Evolutionary conservation across 305 asterid species (phyloP).

Genomic region (Fraxinus greggii): DNA sequence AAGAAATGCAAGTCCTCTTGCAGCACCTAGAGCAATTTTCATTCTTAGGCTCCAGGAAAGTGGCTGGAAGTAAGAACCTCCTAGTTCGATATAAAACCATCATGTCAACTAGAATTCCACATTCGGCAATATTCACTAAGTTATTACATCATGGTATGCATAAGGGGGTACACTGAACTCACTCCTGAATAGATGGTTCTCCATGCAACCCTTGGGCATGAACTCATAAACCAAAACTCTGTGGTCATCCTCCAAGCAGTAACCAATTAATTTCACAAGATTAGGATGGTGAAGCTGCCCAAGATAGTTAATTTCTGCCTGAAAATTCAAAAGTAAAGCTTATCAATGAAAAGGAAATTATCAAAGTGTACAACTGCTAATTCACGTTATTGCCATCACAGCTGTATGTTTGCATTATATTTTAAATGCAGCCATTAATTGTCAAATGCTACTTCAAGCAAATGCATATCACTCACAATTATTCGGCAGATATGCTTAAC

Average conservation of each 20-base stretch:
- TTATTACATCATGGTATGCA: neutral
- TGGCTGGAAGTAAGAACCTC: slow-evolving; percentile 79
- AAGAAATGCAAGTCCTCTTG: slow-evolving; percentile 91
- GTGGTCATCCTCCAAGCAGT: slow-evolving; percentile 91
- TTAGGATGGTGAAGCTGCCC: slow-evolving; percentile 83
- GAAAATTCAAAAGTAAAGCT: slow-evolving; percentile 18
- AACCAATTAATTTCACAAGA: slow-evolving; percentile 82
- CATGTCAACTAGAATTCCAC: slow-evolving; percentile 10
- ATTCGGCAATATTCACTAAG: neutral
- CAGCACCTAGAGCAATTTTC: slow-evolving; percentile 90
- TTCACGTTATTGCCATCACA: neutral
- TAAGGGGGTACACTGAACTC: slow-evolving; percentile 32
- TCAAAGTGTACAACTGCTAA: neutral
- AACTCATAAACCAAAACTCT: slow-evolving; percentile 83
- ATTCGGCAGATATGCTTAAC: neutral
- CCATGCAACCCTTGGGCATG: slow-evolving; percentile 98
- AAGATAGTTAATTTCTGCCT: slow-evolving; percentile 93
- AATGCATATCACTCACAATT: neutral
- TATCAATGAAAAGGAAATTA: slow-evolving; percentile 6
- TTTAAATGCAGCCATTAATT: neutral
- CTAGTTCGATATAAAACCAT: slow-evolving; percentile 32
- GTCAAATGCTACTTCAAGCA: neutral
- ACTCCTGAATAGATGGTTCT: slow-evolving; percentile 94
- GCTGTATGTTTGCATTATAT: neutral
- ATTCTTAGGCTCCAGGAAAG: slow-evolving; percentile 79